Conservation (phyloP, 345 rosid genomes). For the Acer yangbiense region DNA sequence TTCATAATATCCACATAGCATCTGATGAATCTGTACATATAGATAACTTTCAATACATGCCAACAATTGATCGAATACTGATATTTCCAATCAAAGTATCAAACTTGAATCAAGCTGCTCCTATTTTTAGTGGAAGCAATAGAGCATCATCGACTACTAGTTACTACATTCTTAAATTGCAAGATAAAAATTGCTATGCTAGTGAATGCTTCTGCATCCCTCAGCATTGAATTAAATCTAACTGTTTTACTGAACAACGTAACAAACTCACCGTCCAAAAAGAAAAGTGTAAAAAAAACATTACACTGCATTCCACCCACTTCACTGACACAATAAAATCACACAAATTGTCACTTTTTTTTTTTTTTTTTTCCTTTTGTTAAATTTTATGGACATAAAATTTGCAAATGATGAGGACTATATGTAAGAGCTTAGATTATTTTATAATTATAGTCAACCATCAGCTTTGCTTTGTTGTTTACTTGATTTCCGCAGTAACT, state of each 20-base stretch:
- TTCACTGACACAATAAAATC: neutral
- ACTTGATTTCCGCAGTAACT: neutral
- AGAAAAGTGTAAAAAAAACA: neutral
- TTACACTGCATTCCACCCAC: neutral
- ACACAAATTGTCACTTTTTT: neutral
- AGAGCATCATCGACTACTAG: neutral
- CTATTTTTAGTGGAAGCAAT: neutral
- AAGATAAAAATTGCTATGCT: neutral
- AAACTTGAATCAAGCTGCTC: neutral
- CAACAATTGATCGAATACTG: neutral
- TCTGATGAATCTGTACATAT: neutral
- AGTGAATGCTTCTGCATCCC: neutral
- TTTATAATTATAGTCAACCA: neutral
- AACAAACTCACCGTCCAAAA: neutral
- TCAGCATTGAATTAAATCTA: neutral
- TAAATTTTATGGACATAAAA: neutral
- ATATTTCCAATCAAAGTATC: slow-evolving; percentile 1
- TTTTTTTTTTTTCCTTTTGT: neutral
- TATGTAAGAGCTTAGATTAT: neutral
- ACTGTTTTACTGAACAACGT: neutral
- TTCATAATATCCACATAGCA: neutral
- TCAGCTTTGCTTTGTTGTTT: neutral
- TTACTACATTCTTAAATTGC: neutral
- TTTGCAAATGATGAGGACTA: neutral
- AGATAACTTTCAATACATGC: neutral